Conservation (phyloP, 495 filamentous ascomycete species). For the Diplogelasinospora grovesii region DNA sequence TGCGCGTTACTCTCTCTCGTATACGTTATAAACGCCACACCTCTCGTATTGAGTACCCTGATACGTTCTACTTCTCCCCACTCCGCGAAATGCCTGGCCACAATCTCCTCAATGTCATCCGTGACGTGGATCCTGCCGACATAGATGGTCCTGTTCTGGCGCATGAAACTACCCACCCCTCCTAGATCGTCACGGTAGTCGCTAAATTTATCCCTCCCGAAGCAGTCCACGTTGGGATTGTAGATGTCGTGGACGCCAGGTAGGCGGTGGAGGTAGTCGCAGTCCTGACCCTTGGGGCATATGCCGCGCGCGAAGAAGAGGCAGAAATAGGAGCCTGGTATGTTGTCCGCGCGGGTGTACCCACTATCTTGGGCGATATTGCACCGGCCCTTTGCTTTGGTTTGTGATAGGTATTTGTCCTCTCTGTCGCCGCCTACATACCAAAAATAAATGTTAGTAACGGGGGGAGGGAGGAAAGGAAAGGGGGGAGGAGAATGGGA, state of each 20-base stretch:
- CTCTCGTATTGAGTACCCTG: constrained; percentile 81
- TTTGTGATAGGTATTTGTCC: constrained; percentile 76
- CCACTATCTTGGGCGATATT: constrained; percentile 75
- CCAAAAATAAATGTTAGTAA: constrained; percentile 5
- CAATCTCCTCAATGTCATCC: constrained; percentile 98
- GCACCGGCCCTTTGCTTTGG: constrained; percentile 65
- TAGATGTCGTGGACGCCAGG: constrained; percentile 78
- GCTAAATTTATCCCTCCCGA: constrained; percentile 78
- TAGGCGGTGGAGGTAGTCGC: constrained; percentile 88
- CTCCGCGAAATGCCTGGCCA: constrained; percentile 85
- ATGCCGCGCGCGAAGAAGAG: constrained; percentile 68
- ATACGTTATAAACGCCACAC: constrained; percentile 90
- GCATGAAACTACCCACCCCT: constrained; percentile 82
- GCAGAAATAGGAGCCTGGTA: constrained; percentile 77
- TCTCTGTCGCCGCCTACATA: constrained; percentile 95
- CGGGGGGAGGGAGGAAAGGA: too few relatives aligned
- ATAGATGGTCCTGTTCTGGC: constrained; percentile 90
- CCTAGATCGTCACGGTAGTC: constrained; percentile 97
- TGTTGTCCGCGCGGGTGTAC: constrained; percentile 80
- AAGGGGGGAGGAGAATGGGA: too few relatives aligned
- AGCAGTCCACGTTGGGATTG: constrained; percentile 86
- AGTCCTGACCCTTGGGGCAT: constrained; percentile 72
- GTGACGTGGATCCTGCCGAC: constrained; percentile 88
- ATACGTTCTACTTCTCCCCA: constrained; percentile 89
- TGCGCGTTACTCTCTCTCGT: constrained; percentile 79